Conservation (phyloP, 768 basidiomycete genomes). For the Coprinopsis cinerea region DNA sequence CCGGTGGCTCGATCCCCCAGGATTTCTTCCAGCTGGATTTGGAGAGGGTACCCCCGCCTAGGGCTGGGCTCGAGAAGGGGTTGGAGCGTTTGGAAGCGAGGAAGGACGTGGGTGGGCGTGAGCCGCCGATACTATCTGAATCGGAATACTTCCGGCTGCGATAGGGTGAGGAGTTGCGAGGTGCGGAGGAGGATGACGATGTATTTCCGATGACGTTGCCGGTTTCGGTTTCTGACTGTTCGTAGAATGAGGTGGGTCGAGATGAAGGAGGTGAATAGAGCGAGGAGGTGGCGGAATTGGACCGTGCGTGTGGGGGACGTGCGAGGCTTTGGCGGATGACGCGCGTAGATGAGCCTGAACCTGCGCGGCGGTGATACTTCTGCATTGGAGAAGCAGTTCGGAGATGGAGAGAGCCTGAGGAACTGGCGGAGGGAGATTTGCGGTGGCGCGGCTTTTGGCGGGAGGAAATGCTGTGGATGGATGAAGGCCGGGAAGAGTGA, state of each 20-base stretch:
- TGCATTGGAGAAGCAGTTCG: constrained; percentile 77
- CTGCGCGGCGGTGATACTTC: constrained; percentile 70
- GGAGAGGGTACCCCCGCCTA: constrained; percentile 40
- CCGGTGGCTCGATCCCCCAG: constrained; percentile 84
- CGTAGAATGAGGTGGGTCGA: constrained; percentile 72
- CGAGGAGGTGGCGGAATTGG: constrained; percentile 75
- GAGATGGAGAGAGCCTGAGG: constrained; percentile 58
- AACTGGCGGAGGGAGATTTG: constrained; percentile 74
- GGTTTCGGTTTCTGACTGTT: constrained; percentile 67
- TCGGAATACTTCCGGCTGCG: constrained; percentile 42
- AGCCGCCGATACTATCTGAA: constrained; percentile 44
- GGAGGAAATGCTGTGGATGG: constrained; percentile 78
- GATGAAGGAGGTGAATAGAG: constrained; percentile 72
- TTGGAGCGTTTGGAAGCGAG: constrained; percentile 78
- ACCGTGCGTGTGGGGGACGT: constrained; percentile 55
- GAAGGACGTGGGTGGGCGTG: constrained; percentile 53
- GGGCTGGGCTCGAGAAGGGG: constrained; percentile 56
- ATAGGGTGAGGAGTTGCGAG: constrained; percentile 61
- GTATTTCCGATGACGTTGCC: too few species aligned
- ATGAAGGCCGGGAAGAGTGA: constrained; percentile 74
- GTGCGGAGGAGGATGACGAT: too few species aligned
- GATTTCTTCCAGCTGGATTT: constrained; percentile 85
- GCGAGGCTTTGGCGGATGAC: constrained; percentile 51
- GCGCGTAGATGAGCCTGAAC: constrained; percentile 82
- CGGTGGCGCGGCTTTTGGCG: constrained; percentile 33